Base-by-base conservation (phyloP, 345 rosid genomes). In the Triadica sebifera region DNA sequence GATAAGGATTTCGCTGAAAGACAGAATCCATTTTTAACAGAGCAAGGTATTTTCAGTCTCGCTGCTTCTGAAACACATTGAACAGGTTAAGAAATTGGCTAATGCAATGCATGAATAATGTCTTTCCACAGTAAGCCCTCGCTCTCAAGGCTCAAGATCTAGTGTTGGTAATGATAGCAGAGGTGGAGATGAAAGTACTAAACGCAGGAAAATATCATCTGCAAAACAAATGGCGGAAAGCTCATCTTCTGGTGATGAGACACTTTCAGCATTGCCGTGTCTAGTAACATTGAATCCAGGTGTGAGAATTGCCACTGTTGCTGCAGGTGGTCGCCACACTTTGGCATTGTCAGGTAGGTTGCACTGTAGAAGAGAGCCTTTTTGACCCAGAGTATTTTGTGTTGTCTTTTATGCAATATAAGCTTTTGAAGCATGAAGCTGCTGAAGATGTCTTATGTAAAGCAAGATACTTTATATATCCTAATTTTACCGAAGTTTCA, bases 321-420 rank as follows among this genome's bases (percentile, higher is more conserved):
- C 99, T 79, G 90, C 99, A 34, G 99, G 99, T 71, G 99, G 98
- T 58, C 96, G 98, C 71, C 99, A 96, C 79, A 91, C 95, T 69
- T 85, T 96, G 69, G 95, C 93, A 69, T 75, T 96, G 78, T 96
- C 99, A 86, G 99, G 99, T 91, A 79, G 80, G 47, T 49, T 41
- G 16, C 52, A 65, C 37, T 70, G 34, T 29, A 2, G 34, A 25
- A 72, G 57, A 61, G 24, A 41, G 37, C 62, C 72, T 41, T 68
- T 65, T 69, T 29, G 34, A 29, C 34, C 34, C 34, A 29, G 34
- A 29, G 34, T 29, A 1, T 29, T 29, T 29, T 29, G 34, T 29
- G 34, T 29, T 29, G 25, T 75, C 53, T 60, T 62, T 47, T 57
- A 59, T 34, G 73, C 62, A 66, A 69, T 58, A 56, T 79, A 56